Percentiles rank a stretch among this genome's conserved stretches.
Evolutionary conservation across 2,329 filamentous ascomycete species (phyloP).

Genomic region (Rugonectria rugulosa): DNA sequence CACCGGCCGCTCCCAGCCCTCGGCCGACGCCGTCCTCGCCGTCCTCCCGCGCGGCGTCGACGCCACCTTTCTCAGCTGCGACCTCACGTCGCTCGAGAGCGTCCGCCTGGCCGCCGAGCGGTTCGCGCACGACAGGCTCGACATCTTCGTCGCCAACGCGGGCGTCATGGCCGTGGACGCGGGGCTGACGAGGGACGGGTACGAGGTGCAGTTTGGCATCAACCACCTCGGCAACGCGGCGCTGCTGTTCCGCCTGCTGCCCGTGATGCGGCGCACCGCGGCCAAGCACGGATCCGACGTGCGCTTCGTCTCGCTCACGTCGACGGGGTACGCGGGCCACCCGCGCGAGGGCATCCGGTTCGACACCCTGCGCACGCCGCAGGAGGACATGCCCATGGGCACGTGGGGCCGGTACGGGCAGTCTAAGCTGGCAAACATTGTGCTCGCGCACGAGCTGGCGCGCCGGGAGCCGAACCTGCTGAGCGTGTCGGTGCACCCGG

Average conservation of each 20-base stretch:
- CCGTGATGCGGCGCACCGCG: constrained; percentile 32
- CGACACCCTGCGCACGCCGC: constrained; percentile 36
- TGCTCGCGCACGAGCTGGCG: constrained; percentile 55
- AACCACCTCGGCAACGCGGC: constrained; percentile 45
- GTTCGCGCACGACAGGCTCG: constrained; percentile 52
- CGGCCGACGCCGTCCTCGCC: constrained; percentile 52
- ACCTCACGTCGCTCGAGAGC: constrained; percentile 58
- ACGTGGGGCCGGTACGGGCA: constrained; percentile 57
- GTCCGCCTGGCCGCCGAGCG: constrained; percentile 52
- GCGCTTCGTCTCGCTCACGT: constrained; percentile 39
- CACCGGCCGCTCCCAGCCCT: constrained; percentile 55
- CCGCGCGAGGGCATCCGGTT: constrained; percentile 41
- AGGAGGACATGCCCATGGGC: constrained; percentile 39
- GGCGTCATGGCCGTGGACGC: constrained; percentile 44
- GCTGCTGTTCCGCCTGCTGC: constrained; percentile 46
- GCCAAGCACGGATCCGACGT: constrained; percentile 22
- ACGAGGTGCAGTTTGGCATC: constrained; percentile 46
- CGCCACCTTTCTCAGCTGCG: constrained; percentile 50
- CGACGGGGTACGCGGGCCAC: constrained; percentile 36
- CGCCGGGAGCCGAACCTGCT: constrained; percentile 51
- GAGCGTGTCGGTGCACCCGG: constrained; percentile 58
- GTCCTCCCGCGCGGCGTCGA: constrained; percentile 39
- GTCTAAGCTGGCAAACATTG: constrained; percentile 59
- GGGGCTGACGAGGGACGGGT: constrained; percentile 43
- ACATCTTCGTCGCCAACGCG: constrained; percentile 49